These are phyloP conservation scores for Selaginella tamariscina DNA, from an alignment of 75 land plant species.

Conservation along the genomic window DNA sequence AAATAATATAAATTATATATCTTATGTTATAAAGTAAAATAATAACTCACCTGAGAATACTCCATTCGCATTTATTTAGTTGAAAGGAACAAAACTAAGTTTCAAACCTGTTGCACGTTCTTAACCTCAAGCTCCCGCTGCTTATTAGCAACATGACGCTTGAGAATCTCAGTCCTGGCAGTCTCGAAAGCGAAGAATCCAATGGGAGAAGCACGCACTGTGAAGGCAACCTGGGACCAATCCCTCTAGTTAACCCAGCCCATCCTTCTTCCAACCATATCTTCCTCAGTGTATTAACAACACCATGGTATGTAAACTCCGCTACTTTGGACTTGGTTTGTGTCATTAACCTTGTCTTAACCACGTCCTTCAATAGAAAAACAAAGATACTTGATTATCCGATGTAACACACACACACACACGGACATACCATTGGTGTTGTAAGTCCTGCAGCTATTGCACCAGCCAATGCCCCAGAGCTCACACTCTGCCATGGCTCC, in stretches of 20 bases:
- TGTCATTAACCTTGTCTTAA: slow-evolving; percentile 86
- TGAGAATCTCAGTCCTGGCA: slow-evolving; percentile 45
- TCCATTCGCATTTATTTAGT: too few relatives aligned
- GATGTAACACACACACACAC: too few relatives aligned
- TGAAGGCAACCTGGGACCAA: slow-evolving; percentile 65
- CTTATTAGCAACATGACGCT: slow-evolving; percentile 36
- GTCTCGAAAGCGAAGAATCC: slow-evolving; percentile 90
- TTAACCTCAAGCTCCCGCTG: neutral
- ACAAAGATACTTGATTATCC: too few relatives aligned
- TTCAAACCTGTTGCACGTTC: neutral
- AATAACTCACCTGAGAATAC: too few relatives aligned
- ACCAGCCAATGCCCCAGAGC: slow-evolving; percentile 79
- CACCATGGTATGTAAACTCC: slow-evolving; percentile 38
- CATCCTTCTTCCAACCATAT: slow-evolving; percentile 77
- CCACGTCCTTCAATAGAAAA: too few relatives aligned
- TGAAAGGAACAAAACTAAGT: neutral
- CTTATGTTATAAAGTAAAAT: too few relatives aligned
- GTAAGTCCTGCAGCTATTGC: slow-evolving; percentile 75
- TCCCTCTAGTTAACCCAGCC: slow-evolving; percentile 68
- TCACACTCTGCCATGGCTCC: slow-evolving; percentile 62
- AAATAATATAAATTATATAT: too few relatives aligned
- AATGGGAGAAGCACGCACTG: slow-evolving; percentile 79
- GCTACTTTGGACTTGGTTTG: slow-evolving; percentile 30
- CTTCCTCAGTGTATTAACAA: slow-evolving; percentile 36
- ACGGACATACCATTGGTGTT: slow-evolving; percentile 65